A percentile compares a stretch with the other conserved stretches of the same genome.
phyloP scores from a whole-genome alignment of 352 stramenopile species.

The Globisporangium heterothallicum region DNA sequence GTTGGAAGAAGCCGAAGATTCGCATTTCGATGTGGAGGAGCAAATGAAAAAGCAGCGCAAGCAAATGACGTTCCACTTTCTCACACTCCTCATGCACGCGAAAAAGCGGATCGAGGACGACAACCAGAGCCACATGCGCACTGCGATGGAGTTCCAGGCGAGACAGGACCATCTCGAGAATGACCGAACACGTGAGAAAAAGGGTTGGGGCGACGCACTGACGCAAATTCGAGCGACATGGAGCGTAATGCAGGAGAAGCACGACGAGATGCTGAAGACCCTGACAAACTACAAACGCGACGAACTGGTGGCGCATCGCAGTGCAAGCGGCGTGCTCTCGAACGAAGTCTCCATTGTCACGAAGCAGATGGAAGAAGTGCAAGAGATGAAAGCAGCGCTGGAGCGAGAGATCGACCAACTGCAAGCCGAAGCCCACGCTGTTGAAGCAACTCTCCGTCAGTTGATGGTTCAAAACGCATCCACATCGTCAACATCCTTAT shows the following conservation, averaged over 20 bases:
- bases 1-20: conserved; percentile 69
- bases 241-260: conserved; percentile 29
- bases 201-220: conserved; percentile 24
- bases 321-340: conserved; percentile 58
- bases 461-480: conserved; percentile 44
- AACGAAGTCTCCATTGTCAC: conserved; percentile 70
- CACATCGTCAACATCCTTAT: conserved; percentile 3
- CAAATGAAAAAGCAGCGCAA: conserved; percentile 53
- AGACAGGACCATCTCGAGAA: conserved; percentile 15
- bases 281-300: conserved; percentile 81
- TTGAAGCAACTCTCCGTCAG: conserved; percentile 53
- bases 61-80: conserved; percentile 41
- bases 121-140: neutral
- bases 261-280: conserved; percentile 60
- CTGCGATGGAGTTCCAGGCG: conserved; percentile 5
- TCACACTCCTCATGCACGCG: conserved; percentile 42
- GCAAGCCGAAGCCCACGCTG: conserved; percentile 46
- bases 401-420: conserved; percentile 56
- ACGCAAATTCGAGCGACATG: conserved; percentile 26
- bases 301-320: conserved; percentile 69
- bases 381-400: conserved; percentile 45
- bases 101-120: conserved; percentile 23
- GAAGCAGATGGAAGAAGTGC: conserved; percentile 74
- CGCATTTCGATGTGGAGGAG: conserved; percentile 63
- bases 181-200: conserved; percentile 21